Evolutionary conservation across 345 rosid genomes (phyloP).

Genomic region (Hevea brasiliensis): DNA sequence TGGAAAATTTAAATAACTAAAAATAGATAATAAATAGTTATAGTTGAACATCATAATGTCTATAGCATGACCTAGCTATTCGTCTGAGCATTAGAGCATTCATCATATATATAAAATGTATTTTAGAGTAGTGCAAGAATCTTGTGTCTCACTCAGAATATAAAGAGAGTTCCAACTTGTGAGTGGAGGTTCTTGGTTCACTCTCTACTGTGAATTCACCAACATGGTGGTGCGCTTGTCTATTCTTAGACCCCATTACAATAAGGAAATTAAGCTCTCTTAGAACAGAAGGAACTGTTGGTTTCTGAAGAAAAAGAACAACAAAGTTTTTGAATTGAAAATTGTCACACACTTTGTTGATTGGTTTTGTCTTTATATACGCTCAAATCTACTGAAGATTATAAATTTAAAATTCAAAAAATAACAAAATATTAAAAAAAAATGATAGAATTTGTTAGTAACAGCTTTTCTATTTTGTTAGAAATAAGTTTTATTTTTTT

Average conservation of each 20-base stretch:
- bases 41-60: not conserved
- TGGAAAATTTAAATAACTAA: not conserved
- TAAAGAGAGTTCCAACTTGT: constrained; percentile 28
- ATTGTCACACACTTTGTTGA: no score
- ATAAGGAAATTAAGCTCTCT: constrained; percentile 14
- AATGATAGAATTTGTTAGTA: no score
- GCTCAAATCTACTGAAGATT: no score
- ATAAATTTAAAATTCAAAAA: no score
- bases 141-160: constrained; percentile 14
- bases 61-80: not conserved
- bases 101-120: not conserved
- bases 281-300: constrained; percentile 5
- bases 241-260: constrained; percentile 20
- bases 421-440: no score
- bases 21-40: not conserved
- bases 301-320: not conserved
- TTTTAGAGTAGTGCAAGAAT: constrained; percentile 32
- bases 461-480: no score
- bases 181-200: constrained; percentile 45
- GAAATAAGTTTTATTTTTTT: no score
- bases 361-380: no score
- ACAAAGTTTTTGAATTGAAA: no score
- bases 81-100: not conserved
- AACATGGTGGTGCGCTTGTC: constrained; percentile 15
- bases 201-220: constrained; percentile 40